Base-by-base conservation (phyloP, 2,329 filamentous ascomycete genomes). In the Corynespora cassiicola region DNA sequence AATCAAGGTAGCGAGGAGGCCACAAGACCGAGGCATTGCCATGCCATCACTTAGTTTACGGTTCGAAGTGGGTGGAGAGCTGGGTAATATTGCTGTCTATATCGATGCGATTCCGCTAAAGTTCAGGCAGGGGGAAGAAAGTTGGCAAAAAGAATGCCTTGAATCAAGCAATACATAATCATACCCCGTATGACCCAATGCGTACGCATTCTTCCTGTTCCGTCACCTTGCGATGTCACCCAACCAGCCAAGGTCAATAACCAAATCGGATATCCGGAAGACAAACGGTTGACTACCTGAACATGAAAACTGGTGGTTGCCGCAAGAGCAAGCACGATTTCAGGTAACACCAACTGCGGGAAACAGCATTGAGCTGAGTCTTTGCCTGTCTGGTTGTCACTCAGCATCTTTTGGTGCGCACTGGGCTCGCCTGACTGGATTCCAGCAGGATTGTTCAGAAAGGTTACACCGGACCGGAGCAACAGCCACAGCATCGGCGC, bases 231-330 rank as follows among this genome's bases (percentile, higher is more conserved):
- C 14, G 17, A 32, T 18, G 38, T 40, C 12, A 65, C 40, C 50
- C 57, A 60, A 37, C 34, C 31, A 1, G 87, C 88, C 24, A 95
- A 65, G 76, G 86, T 89, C 76, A 87, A 85, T 63, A 96, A 94
- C 90, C 90, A 96, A 12, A 94, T 70, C 1, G 90, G 88, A 66
- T 92, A 96, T 0, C 85, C 92, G 0, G 91, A 96, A 2, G 89
- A 86, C 11, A 99, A 78, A 16, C 94, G 82, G 28, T 87, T 95
- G 57, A 97, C 86, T 53, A 99, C 95, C 69, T 99, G 94, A 17
- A 96, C 87, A 63, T 99, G 94, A 61, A 95, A 95, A 47, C 75
- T 89, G 9, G 85, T 89, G 14, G 91, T 68, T 14, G 90, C 88
- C 42, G 92, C 67, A 2, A 81, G 45, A 2, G 86, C 85, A 12